Conservation (phyloP, 2,329 filamentous ascomycete species). For the Aspergillus sergii region DNA sequence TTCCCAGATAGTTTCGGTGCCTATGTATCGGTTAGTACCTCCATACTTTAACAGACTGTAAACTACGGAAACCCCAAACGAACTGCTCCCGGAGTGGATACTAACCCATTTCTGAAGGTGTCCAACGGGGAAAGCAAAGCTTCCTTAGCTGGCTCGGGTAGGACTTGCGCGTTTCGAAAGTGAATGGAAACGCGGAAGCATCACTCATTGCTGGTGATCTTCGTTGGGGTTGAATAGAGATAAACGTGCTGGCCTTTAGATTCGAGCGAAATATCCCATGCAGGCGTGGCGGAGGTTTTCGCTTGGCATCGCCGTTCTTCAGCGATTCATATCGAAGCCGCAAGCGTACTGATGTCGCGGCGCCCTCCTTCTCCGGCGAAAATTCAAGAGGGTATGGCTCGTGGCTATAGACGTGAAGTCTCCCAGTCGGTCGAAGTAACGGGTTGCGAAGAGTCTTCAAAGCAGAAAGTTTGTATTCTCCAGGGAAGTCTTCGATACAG, state of each 20-base stretch:
- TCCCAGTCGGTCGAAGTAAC: neutral
- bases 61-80: neutral
- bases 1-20: neutral
- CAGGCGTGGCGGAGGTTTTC: neutral
- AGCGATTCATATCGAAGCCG: neutral
- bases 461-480: neutral
- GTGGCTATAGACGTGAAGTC: neutral
- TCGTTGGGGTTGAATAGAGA: neutral
- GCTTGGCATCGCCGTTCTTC: neutral
- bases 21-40: neutral
- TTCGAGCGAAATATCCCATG: neutral
- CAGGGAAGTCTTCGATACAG: neutral
- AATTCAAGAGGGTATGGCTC: neutral
- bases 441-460: neutral
- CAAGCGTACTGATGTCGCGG: neutral
- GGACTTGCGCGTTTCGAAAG: neutral
- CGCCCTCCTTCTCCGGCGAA: neutral
- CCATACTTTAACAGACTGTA: neutral
- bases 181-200: neutral
- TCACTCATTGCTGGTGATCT: neutral
- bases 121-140: neutral
- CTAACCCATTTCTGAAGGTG: neutral
- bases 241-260: neutral
- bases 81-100: neutral
- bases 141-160: neutral